Percentiles rank a stretch among this genome's conserved stretches.
Conservation (phyloP, 768 basidiomycete genomes). For the Suillus plorans region DNA sequence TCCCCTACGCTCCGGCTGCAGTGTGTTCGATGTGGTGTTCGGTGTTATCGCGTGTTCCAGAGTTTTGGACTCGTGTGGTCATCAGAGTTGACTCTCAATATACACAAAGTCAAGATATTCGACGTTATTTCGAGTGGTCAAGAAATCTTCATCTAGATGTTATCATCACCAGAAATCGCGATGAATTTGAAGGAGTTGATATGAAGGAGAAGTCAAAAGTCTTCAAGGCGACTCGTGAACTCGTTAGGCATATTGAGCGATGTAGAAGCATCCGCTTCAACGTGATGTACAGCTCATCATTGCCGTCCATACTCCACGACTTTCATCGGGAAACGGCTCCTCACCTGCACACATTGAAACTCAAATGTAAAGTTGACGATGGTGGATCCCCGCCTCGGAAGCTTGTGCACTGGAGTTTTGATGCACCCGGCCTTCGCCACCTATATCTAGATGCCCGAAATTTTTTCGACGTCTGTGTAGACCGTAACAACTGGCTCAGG, state of each 20-base stretch:
- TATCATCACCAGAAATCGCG: slow-evolving; percentile 4
- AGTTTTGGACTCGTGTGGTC: slow-evolving; percentile 13
- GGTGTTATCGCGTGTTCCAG: slow-evolving; percentile 4
- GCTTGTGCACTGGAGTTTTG: slow-evolving; percentile 1
- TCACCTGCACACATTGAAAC: slow-evolving; percentile 1
- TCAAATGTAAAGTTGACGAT: slow-evolving; percentile 8
- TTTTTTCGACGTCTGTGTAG: slow-evolving; percentile 3
- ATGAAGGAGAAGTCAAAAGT: background rate
- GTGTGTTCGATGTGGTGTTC: slow-evolving; percentile 11
- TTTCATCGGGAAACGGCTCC: background rate
- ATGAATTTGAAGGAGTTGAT: background rate
- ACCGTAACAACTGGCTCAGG: slow-evolving; percentile 4
- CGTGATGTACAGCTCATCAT: slow-evolving; percentile 8
- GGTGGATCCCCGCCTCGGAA: background rate
- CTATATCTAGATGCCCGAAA: slow-evolving; percentile 2
- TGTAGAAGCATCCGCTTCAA: slow-evolving; percentile 5
- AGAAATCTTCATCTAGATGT: slow-evolving; percentile 8
- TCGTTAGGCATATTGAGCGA: slow-evolving; percentile 5
- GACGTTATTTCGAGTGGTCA: slow-evolving; percentile 9
- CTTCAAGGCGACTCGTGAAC: background rate
- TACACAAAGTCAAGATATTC: slow-evolving; percentile 1
- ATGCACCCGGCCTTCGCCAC: slow-evolving; percentile 1
- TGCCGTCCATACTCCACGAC: slow-evolving; percentile 3
- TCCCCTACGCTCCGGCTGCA: slow-evolving; percentile 10
- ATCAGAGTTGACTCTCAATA: slow-evolving; percentile 2